phyloP scores from a whole-genome alignment of 2,329 filamentous ascomycete genomes.

The Aspergillus sp. region DNA sequence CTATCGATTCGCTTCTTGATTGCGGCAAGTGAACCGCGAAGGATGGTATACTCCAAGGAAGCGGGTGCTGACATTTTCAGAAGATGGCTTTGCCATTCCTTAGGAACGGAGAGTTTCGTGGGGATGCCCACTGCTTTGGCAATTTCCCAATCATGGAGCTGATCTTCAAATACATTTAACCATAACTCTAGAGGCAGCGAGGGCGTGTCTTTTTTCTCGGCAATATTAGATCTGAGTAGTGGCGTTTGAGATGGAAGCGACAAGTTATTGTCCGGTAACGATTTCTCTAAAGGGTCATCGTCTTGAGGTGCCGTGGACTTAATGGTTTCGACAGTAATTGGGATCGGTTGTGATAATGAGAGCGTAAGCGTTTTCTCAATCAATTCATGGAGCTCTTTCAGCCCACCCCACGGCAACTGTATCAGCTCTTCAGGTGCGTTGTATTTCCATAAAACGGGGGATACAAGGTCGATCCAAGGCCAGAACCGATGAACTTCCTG shows the following conservation, averaged over 20 bases:
- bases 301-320: slow-evolving; percentile 9
- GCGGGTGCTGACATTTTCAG: slow-evolving; percentile 66
- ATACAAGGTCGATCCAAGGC: slow-evolving; percentile 81
- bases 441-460: slow-evolving; percentile 81
- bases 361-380: slow-evolving; percentile 25
- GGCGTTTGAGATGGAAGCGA: slow-evolving; percentile 23
- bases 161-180: slow-evolving; percentile 77
- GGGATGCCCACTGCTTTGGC: slow-evolving; percentile 78
- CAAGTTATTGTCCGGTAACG: slow-evolving; percentile 41
- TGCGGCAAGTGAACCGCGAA: slow-evolving; percentile 68
- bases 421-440: slow-evolving; percentile 54
- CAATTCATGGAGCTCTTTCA: slow-evolving; percentile 31
- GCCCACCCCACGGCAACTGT: slow-evolving; percentile 53
- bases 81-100: slow-evolving; percentile 67
- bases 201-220: slow-evolving; percentile 22
- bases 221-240: slow-evolving; percentile 20
- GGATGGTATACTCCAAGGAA: slow-evolving; percentile 80
- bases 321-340: not conserved
- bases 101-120: slow-evolving; percentile 71
- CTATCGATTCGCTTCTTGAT: slow-evolving; percentile 72
- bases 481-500: slow-evolving; percentile 80
- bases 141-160: slow-evolving; percentile 86
- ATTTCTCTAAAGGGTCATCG: slow-evolving; percentile 41
- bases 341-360: slow-evolving; percentile 16
- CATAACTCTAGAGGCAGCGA: slow-evolving; percentile 80